A percentile compares a stretch with the other conserved stretches of the same genome.
phyloP scores from a whole-genome alignment of 108 stramenopile genomes.

The Mediolabrus comicus region DNA sequence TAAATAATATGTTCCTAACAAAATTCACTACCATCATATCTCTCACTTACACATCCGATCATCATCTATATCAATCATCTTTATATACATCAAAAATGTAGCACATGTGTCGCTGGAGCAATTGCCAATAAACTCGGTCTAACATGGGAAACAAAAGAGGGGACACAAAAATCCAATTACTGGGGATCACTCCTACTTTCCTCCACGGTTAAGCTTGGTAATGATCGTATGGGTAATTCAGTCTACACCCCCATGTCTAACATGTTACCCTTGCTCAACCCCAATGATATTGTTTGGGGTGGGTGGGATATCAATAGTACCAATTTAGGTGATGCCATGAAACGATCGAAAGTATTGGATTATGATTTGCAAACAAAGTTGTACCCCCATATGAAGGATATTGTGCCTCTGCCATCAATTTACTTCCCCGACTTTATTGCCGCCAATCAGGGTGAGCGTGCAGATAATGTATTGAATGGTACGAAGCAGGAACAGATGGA shows the following conservation, averaged over 20 bases:
- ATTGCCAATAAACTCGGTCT: slow-evolving; percentile 91
- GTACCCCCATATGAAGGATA: slow-evolving; percentile 88
- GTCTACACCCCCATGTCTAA: slow-evolving; percentile 90
- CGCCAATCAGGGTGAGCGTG: slow-evolving; percentile 96
- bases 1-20: too few species aligned
- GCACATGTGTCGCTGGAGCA: slow-evolving; percentile 88
- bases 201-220: slow-evolving; percentile 92
- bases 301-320: slow-evolving; percentile 96
- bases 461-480: slow-evolving; percentile 91
- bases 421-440: slow-evolving; percentile 98
- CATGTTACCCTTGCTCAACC: slow-evolving; percentile 93
- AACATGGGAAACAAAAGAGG: slow-evolving; percentile 93
- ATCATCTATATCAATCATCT: slow-evolving; percentile 1
- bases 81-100: slow-evolving; percentile 8
- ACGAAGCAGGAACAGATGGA: slow-evolving; percentile 96
- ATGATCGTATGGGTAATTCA: slow-evolving; percentile 77
- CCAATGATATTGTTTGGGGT: slow-evolving; percentile 95
- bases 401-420: slow-evolving; percentile 87
- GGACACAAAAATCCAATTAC: slow-evolving; percentile 88
- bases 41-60: too few species aligned
- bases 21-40: too few species aligned
- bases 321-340: slow-evolving; percentile 94
- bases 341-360: slow-evolving; percentile 88
- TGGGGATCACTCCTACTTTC: slow-evolving; percentile 94
- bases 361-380: slow-evolving; percentile 91